Evolutionary conservation across 139 green algal species (phyloP).

Genomic region (Micractinium sp.): DNA sequence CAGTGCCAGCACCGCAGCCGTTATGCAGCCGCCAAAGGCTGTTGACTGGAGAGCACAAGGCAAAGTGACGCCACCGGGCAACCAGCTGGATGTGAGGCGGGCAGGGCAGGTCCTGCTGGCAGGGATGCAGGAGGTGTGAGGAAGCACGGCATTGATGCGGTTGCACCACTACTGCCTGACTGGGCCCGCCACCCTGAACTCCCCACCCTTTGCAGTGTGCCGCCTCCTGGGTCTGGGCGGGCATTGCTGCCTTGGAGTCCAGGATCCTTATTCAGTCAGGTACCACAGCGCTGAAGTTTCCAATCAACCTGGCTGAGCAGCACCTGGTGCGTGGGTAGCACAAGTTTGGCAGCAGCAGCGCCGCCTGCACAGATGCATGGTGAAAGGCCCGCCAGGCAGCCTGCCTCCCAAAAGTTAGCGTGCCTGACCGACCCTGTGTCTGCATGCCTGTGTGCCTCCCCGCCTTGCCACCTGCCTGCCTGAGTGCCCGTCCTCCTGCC

Average conservation of each 20-base stretch:
- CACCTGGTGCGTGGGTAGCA: not conserved
- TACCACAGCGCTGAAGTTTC: not conserved
- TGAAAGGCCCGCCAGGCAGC: not conserved
- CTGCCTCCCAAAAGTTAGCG: not conserved
- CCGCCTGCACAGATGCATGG: not conserved
- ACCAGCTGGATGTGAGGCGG: not conserved
- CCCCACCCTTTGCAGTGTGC: not conserved
- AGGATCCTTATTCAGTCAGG: not conserved
- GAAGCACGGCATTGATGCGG: not conserved
- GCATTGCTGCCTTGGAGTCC: not conserved
- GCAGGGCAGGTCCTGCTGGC: not conserved
- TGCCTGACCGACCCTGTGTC: not conserved
- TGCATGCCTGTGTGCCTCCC: not conserved
- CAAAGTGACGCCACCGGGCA: not conserved
- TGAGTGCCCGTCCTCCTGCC: too few relatives aligned
- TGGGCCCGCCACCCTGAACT: not conserved
- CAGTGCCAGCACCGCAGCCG: not conserved
- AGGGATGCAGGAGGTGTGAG: not conserved
- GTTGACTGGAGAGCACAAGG: not conserved
- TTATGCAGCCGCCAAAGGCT: not conserved
- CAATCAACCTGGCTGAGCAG: not conserved
- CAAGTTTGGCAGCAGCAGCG: not conserved
- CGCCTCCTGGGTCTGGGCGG: not conserved
- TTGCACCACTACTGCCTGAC: not conserved
- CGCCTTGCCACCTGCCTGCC: too few relatives aligned